phyloP scores from a whole-genome alignment of 2,329 filamentous ascomycete species.

The Epichloe amarillans region DNA sequence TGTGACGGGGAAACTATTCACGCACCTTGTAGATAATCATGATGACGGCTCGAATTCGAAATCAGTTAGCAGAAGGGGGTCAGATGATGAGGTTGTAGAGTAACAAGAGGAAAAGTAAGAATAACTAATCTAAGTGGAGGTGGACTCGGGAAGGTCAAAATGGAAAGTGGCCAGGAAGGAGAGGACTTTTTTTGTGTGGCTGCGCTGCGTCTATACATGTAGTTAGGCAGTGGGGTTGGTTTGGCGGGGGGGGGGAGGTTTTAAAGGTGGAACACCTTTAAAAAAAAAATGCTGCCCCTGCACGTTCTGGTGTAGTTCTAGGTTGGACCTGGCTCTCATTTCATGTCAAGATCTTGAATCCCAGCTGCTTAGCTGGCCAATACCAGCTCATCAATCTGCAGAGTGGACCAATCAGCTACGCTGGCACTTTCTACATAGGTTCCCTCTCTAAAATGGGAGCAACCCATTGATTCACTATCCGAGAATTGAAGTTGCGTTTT shows the following conservation, averaged over 20 bases:
- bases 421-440: too few relatives aligned
- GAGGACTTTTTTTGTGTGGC: neutral
- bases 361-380: neutral
- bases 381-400: neutral
- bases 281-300: neutral
- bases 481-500: too few relatives aligned
- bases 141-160: neutral
- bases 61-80: conserved; percentile 7
- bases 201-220: neutral
- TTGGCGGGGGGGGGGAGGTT: too few relatives aligned
- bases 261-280: too few relatives aligned
- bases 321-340: too few relatives aligned
- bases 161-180: conserved; percentile 2
- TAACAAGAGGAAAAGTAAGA: neutral
- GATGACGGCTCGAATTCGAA: conserved; percentile 30
- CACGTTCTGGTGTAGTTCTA: too few relatives aligned
- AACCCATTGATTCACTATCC: too few relatives aligned
- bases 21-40: conserved; percentile 65
- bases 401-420: too few relatives aligned
- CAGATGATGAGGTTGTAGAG: conserved; percentile 7
- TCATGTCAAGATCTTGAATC: neutral
- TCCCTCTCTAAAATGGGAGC: too few relatives aligned
- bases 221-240: neutral
- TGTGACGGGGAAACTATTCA: neutral
- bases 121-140: neutral